These are phyloP conservation scores for Aspergillus clavatus DNA, from an alignment of 2,329 filamentous ascomycete genomes.

Conservation along the genomic window DNA sequence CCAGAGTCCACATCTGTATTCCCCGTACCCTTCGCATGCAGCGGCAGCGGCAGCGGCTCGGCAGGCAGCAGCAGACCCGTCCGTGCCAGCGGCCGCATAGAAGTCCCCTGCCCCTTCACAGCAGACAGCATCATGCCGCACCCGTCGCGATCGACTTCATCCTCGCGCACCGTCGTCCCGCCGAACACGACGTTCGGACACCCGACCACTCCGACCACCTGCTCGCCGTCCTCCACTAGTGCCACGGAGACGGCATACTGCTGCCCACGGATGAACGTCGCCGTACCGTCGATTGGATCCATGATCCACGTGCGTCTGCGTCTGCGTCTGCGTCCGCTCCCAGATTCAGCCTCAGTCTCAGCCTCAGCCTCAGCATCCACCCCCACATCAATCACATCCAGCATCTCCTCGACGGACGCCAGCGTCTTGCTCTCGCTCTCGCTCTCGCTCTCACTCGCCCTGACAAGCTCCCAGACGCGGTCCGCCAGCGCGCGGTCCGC, in stretches of 20 bases:
- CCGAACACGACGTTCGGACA: conserved; percentile 6
- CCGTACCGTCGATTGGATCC: conserved; percentile 8
- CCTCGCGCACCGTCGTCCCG: background rate
- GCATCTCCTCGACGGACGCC: too few species aligned
- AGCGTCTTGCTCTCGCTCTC: too few species aligned
- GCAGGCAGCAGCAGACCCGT: background rate
- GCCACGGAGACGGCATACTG: conserved; percentile 10
- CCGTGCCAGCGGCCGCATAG: conserved; percentile 1
- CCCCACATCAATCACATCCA: conserved; percentile 63
- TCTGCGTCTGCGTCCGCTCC: too few species aligned
- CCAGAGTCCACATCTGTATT: too few species aligned
- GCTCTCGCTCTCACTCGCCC: too few species aligned
- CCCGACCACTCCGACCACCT: conserved; percentile 8
- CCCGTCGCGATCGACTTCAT: background rate
- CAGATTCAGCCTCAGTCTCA: too few species aligned
- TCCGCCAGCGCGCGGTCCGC: too few species aligned
- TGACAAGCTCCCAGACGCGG: too few species aligned
- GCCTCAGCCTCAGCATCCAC: conserved; percentile 66
- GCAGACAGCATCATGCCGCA: conserved; percentile 7
- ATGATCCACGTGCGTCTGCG: conserved; percentile 7
- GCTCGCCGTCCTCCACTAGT: conserved; percentile 6
- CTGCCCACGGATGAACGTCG: conserved; percentile 5
- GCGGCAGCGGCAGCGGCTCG: background rate
- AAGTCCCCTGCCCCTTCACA: conserved; percentile 6
- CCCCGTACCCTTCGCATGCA: too few species aligned